A percentile compares a stretch with the other conserved stretches of the same genome.
These are phyloP conservation scores for Plasmodium yoelii DNA, from an alignment of 169 alveolate species.

Conservation along the genomic window DNA sequence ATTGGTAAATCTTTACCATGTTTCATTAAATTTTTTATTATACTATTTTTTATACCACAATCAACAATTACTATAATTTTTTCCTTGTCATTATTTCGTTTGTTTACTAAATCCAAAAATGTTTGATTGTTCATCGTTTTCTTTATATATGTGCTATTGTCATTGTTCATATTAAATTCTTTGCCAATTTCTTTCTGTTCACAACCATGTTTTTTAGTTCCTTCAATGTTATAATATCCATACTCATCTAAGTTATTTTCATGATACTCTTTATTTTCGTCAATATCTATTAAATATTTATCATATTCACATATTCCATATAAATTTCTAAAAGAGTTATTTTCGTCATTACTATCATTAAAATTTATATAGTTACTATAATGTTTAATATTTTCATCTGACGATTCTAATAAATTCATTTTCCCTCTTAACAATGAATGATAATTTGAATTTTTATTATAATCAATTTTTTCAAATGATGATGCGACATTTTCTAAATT, in stretches of 20 bases:
- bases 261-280: slow-evolving; percentile 36
- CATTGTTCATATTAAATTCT: slow-evolving; percentile 45
- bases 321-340: slow-evolving; percentile 25
- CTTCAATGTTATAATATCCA: slow-evolving; percentile 57
- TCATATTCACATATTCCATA: slow-evolving; percentile 50
- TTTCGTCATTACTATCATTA: slow-evolving; percentile 14
- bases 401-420: slow-evolving; percentile 45
- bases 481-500: slow-evolving; percentile 15
- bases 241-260: slow-evolving; percentile 45
- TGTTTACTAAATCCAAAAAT: slow-evolving; percentile 43
- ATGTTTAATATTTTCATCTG: slow-evolving; percentile 55
- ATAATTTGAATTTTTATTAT: slow-evolving; percentile 17
- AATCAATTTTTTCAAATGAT: slow-evolving; percentile 31
- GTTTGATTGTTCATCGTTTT: slow-evolving; percentile 35
- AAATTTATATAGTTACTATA: slow-evolving; percentile 6
- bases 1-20: slow-evolving; percentile 64
- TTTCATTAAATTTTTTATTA: slow-evolving; percentile 81
- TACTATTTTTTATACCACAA: slow-evolving; percentile 90
- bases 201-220: slow-evolving; percentile 22
- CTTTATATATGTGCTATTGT: slow-evolving; percentile 17
- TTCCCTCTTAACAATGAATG: slow-evolving; percentile 43
- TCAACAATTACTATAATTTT: slow-evolving; percentile 87
- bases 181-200: slow-evolving; percentile 59
- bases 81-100: slow-evolving; percentile 35
- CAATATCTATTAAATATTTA: slow-evolving; percentile 51